Base-by-base conservation (phyloP, 2,329 filamentous ascomycete genomes). In the Colletotrichum gloeosporioides region DNA sequence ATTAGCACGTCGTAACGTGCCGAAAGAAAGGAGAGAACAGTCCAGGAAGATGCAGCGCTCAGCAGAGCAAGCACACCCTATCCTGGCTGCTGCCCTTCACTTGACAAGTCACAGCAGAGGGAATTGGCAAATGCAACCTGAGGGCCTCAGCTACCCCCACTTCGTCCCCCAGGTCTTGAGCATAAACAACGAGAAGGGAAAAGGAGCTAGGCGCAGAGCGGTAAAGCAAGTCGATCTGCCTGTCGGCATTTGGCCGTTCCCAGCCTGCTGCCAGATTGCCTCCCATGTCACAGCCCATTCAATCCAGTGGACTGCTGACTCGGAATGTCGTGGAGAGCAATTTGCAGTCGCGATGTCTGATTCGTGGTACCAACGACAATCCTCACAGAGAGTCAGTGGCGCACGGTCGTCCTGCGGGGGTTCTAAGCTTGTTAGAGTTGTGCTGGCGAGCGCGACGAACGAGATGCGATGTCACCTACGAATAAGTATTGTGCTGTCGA, bases 201-300 rank as follows among this genome's bases (percentile, higher is more conserved):
- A 69, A 12, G 63, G 57, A 72, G 65, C 76, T 79, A 78, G 62
- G 72, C 76, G 59, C 49, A 72, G 76, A 78, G 71, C 69, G 79
- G 78, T 70, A 80, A 78, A 78, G 79, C 71, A 77, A 57, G 78
- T 64, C 71, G 79, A 79, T 80, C 79, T 67, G 59, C 49, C 62
- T 72, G 67, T 76, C 77, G 77, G 78, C 78, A 78, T 73, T 78
- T 78, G 78, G 55, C 68, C 73, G 70, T 66, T 69, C 66, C 77
- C 68, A 70, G 68, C 63, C 27, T 69, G 55, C 76, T 77, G 72
- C 72, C 49, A 78, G 77, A 69, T 77, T 77, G 39, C 49, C 66
- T 71, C 36, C 71, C 77, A 69, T 74, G 69, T 57, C 64, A 75
- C 71, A 65, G 71, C 71, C 71, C 53, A n/a, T 64, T 32, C 34